Evolutionary conservation across 768 basidiomycete genomes (phyloP).

Genomic region (Auriscalpium microsporum): DNA sequence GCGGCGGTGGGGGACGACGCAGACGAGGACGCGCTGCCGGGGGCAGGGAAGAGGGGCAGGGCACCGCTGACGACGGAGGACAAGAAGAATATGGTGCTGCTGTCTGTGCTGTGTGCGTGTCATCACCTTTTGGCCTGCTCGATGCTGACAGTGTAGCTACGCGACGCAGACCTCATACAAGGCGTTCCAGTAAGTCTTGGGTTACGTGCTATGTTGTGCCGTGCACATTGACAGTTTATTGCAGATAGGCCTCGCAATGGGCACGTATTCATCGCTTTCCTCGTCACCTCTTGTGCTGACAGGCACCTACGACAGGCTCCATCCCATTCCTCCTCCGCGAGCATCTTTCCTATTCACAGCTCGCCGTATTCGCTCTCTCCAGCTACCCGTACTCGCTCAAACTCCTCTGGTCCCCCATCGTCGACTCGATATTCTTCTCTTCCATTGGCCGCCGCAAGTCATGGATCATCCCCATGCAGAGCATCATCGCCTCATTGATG

Average conservation of each 20-base stretch:
- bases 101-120: constrained; percentile 38
- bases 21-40: not conserved
- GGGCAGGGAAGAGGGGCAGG: not conserved
- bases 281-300: not conserved
- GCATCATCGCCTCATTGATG: constrained; percentile 80
- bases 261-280: constrained; percentile 28
- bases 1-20: constrained; percentile 13
- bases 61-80: constrained; percentile 23
- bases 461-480: constrained; percentile 98
- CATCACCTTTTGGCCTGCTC: not conserved
- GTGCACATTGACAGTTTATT: not conserved
- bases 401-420: constrained; percentile 93
- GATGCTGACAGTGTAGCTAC: not conserved
- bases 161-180: constrained; percentile 43
- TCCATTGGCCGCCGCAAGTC: constrained; percentile 91
- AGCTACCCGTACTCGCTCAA: constrained; percentile 97
- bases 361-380: constrained; percentile 88
- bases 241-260: constrained; percentile 83
- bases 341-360: constrained; percentile 93
- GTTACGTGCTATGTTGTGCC: constrained; percentile 12
- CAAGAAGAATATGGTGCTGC: constrained; percentile 35
- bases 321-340: constrained; percentile 94
- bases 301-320: constrained; percentile 48
- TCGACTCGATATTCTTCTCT: constrained; percentile 80
- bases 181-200: constrained; percentile 71